Percentiles rank a stretch among this genome's conserved stretches.
Evolutionary conservation across 345 rosid species (phyloP).

Genomic region (Eucalyptus melliodora): DNA sequence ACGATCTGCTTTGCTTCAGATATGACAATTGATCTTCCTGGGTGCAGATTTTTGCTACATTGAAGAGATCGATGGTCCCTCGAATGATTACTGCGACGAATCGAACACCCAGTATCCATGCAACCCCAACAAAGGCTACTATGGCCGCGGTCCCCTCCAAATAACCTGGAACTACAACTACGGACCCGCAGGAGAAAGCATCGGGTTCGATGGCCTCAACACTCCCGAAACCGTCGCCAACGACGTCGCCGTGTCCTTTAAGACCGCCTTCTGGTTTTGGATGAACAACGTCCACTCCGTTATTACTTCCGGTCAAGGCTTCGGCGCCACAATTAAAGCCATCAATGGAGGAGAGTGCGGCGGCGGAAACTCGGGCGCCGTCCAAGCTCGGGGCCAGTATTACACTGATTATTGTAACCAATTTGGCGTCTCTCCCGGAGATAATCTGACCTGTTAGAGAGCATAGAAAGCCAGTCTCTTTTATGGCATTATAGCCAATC

Average conservation of each 20-base stretch:
- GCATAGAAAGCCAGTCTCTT: background rate
- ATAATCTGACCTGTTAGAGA: background rate
- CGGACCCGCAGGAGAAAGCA: constrained; percentile 25
- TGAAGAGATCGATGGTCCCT: constrained; percentile 2
- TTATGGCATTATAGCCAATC: background rate
- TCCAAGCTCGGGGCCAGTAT: constrained; percentile 17
- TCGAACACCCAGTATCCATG: constrained; percentile 7
- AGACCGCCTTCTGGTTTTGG: constrained; percentile 49
- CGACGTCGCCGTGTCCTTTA: constrained; percentile 21
- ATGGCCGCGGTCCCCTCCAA: constrained; percentile 47
- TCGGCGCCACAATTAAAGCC: constrained; percentile 35
- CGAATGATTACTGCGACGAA: constrained; percentile 8
- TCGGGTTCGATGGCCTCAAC: constrained; percentile 14
- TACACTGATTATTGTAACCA: constrained; percentile 24
- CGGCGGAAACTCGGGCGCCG: constrained; percentile 11
- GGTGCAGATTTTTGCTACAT: constrained; percentile 8
- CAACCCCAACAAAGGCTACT: constrained; percentile 18
- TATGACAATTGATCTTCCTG: background rate
- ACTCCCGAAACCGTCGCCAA: constrained; percentile 30
- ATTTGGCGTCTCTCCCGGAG: background rate
- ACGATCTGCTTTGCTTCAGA: background rate
- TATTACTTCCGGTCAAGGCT: constrained; percentile 18
- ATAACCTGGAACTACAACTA: constrained; percentile 48
- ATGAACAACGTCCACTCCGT: constrained; percentile 26
- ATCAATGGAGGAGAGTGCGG: constrained; percentile 36